Conservation (phyloP, 495 filamentous ascomycete genomes). For the Neurospora sp. region DNA sequence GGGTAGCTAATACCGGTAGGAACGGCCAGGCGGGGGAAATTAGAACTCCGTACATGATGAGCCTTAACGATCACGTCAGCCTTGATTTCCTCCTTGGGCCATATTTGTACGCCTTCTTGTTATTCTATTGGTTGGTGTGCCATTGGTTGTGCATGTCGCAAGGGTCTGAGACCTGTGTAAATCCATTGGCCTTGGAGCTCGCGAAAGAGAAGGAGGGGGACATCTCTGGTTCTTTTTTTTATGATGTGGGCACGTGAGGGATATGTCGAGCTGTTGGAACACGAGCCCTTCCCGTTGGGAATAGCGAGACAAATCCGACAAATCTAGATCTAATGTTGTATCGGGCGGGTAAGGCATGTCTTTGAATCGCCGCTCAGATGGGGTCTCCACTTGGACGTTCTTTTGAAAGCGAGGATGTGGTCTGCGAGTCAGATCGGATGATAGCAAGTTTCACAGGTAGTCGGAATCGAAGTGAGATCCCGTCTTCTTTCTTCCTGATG, state of each 20-base stretch:
- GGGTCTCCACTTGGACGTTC: neutral
- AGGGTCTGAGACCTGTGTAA: conserved; percentile 4
- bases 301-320: neutral
- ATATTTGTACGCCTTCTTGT: conserved; percentile 1
- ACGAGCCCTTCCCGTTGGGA: neutral
- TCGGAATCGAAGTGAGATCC: neutral
- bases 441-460: neutral
- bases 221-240: neutral
- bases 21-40: neutral
- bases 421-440: neutral
- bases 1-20: neutral
- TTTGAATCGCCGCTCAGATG: neutral
- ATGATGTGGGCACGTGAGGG: neutral
- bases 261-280: neutral
- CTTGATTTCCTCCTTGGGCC: conserved; percentile 14
- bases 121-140: conserved; percentile 17
- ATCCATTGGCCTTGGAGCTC: neutral
- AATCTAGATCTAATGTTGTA: neutral
- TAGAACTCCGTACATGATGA: neutral
- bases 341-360: neutral
- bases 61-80: neutral
- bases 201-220: neutral
- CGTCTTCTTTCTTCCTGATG: neutral
- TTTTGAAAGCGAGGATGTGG: neutral
- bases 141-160: conserved; percentile 12